Evolutionary conservation across 208 protist species (phyloP).

Genomic region (Balamuthia mandrillaris): DNA sequence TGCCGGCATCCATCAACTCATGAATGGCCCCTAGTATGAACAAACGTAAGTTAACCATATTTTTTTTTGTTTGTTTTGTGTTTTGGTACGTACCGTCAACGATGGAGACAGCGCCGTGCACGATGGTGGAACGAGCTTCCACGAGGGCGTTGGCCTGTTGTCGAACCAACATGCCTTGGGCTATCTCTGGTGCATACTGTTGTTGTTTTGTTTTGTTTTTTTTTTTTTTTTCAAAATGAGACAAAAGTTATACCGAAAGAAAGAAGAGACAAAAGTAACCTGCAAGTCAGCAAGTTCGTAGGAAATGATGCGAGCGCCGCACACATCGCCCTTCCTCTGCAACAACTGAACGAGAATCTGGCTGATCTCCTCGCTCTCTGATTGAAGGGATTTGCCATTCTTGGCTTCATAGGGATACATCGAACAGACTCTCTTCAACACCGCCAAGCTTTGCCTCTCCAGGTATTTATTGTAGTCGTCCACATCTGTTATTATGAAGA

Average conservation of each 20-base stretch:
- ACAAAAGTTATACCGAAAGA: no score
- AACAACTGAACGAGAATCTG: not conserved
- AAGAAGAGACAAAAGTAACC: no score
- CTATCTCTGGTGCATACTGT: slow-evolving; percentile 19
- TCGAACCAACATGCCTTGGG: not conserved
- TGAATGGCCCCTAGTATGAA: no score
- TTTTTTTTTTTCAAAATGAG: no score
- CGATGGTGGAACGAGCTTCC: not conserved
- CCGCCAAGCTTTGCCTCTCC: not conserved
- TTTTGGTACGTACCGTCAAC: no score
- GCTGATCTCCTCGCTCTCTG: slow-evolving; percentile 6
- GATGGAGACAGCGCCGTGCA: no score
- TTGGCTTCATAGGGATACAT: slow-evolving; percentile 11
- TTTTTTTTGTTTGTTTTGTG: no score
- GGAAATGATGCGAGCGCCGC: not conserved
- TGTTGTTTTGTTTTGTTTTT: no score
- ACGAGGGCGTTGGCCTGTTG: slow-evolving; percentile 19
- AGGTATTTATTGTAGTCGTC: not conserved
- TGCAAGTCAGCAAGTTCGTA: slow-evolving; percentile 20
- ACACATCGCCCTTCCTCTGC: slow-evolving; percentile 4
- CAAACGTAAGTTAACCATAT: no score
- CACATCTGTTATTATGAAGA: not conserved
- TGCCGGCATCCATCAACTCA: no score
- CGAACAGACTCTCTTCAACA: slow-evolving; percentile 17
- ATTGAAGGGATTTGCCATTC: slow-evolving; percentile 13